Evolutionary conservation across 2,329 filamentous ascomycete species (phyloP).

Genomic region (Nemania serpens): DNA sequence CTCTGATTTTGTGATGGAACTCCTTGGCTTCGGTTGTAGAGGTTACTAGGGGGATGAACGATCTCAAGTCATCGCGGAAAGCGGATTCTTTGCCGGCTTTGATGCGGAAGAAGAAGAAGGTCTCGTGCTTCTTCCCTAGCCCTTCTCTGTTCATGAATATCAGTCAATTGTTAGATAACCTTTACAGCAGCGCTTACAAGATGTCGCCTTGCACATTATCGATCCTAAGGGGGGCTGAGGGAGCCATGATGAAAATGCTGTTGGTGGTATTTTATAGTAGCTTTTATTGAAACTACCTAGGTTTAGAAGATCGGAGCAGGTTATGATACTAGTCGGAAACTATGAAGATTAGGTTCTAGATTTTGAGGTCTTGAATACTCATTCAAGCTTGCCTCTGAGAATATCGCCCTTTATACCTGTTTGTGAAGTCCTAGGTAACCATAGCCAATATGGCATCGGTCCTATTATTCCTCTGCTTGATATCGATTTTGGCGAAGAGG

Average conservation of each 20-base stretch:
- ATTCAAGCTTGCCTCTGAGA: too few species aligned
- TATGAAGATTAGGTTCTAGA: neutral
- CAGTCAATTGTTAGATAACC: neutral
- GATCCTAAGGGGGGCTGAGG: constrained; percentile 19
- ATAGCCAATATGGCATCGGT: too few species aligned
- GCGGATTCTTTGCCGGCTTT: constrained; percentile 3
- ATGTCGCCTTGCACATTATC: constrained; percentile 30
- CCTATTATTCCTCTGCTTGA: too few species aligned
- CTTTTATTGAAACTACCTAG: neutral
- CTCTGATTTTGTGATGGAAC: constrained; percentile 19
- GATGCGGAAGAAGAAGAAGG: constrained; percentile 26
- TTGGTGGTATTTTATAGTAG: neutral
- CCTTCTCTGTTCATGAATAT: constrained; percentile 19
- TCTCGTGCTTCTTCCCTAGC: constrained; percentile 27
- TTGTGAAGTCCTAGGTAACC: too few species aligned
- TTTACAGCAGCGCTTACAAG: constrained; percentile 7
- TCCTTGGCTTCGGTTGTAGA: constrained; percentile 23
- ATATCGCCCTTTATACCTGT: too few species aligned
- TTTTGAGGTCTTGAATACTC: neutral
- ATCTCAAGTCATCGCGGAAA: constrained; percentile 20
- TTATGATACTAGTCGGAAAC: too few species aligned
- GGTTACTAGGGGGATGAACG: constrained; percentile 24
- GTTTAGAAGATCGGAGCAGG: neutral
- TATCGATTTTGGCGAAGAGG: too few species aligned
- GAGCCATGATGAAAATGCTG: constrained; percentile 12